Conservation (phyloP, 148 eudicot genomes). For the Euryodendron excelsum region DNA sequence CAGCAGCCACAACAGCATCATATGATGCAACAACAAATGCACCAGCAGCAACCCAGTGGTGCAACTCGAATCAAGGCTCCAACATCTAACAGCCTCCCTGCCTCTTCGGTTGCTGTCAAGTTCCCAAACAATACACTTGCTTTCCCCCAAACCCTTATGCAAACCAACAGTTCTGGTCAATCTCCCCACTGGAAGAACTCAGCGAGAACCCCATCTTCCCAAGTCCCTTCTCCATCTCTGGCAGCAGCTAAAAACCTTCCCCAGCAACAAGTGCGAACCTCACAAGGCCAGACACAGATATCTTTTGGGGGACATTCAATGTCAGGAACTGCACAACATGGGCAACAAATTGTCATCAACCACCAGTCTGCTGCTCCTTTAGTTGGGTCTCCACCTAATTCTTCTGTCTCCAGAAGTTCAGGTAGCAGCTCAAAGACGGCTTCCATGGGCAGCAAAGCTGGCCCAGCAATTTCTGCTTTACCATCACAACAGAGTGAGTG, state of each 20-base stretch:
- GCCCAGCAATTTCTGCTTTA: too few relatives aligned
- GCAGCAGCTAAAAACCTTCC: too few relatives aligned
- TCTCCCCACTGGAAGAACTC: neutral
- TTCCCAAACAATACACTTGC: neutral
- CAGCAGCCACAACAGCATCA: too few relatives aligned
- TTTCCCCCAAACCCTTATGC: neutral
- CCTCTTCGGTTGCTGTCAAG: neutral
- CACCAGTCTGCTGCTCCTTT: neutral
- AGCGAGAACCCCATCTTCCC: neutral
- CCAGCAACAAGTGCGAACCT: neutral
- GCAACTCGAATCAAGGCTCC: neutral
- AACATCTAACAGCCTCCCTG: neutral
- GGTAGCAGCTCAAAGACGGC: neutral
- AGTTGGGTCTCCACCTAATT: neutral
- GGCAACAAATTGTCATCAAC: neutral
- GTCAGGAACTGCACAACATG: neutral
- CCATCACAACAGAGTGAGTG: neutral
- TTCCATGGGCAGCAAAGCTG: too few relatives aligned
- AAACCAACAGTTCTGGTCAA: neutral
- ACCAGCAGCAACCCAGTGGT: neutral
- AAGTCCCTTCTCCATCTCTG: too few relatives aligned
- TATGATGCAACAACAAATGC: neutral
- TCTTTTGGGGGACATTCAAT: neutral
- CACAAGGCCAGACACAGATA: neutral
- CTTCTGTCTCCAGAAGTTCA: neutral